These are phyloP conservation scores for Hemileccinum rubropunctum DNA, from an alignment of 768 basidiomycete species.

Conservation along the genomic window DNA sequence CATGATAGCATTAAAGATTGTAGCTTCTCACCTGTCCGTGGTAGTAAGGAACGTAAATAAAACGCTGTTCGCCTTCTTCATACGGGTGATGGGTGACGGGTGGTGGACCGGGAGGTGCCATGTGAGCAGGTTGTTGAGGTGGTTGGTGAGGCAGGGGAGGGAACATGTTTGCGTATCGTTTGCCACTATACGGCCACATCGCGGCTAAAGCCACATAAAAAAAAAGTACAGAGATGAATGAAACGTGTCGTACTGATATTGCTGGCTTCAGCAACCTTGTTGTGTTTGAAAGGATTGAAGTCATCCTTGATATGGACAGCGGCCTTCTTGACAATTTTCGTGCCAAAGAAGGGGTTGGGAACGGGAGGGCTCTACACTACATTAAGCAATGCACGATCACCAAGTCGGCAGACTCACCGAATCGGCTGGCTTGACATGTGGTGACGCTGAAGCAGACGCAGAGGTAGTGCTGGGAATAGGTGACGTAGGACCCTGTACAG, in stretches of 20 bases:
- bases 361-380: slow-evolving; percentile 39
- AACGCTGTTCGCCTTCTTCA: slow-evolving; percentile 72
- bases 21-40: slow-evolving; percentile 61
- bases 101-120: slow-evolving; percentile 64
- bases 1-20: neutral
- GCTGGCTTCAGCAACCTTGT: slow-evolving; percentile 72
- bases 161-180: slow-evolving; percentile 79
- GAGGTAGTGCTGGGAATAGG: slow-evolving; percentile 42
- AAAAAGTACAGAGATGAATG: neutral
- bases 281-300: slow-evolving; percentile 94
- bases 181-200: slow-evolving; percentile 87
- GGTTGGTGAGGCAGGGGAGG: slow-evolving; percentile 57
- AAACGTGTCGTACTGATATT: slow-evolving; percentile 59
- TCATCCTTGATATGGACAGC: slow-evolving; percentile 90
- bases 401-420: slow-evolving; percentile 35
- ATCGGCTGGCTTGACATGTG: slow-evolving; percentile 60
- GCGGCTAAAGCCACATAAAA: slow-evolving; percentile 45
- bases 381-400: slow-evolving; percentile 6
- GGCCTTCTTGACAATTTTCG: slow-evolving; percentile 71
- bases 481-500: slow-evolving; percentile 43
- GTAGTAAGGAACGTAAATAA: slow-evolving; percentile 80
- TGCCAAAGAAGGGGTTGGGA: slow-evolving; percentile 90
- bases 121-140: slow-evolving; percentile 65
- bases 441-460: slow-evolving; percentile 52
- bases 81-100: slow-evolving; percentile 73